Evolutionary conservation across 2,329 filamentous ascomycete genomes (phyloP), one percentile per base, ranked within the genome.

Genomic region (Penicillium sclerotiorum): DNA sequence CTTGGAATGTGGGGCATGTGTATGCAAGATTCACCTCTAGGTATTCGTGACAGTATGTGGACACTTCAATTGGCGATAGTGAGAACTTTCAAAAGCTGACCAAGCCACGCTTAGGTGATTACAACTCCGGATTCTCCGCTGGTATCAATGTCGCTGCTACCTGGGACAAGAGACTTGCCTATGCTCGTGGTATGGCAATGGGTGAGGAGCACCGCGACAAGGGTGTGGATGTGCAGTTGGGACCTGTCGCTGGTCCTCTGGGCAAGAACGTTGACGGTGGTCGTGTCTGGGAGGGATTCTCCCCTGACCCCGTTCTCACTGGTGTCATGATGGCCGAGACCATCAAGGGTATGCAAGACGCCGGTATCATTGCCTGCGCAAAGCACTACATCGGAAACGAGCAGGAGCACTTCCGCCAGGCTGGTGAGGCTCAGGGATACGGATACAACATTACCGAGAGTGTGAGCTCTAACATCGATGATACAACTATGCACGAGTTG

Each of bases 21-120:
- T 69, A 75, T 94, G 77, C 90, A 96, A 63, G 92, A 96, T 66
- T 86, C 88, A 2, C 91, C 91, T 5, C 77, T 94, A 1, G 92
- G 91, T 53, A 77, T 96, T 49, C 87, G 91, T 45, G 81, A 86
- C 50, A 76, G 79, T 81, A 70, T 43, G 76, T 51, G 27, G 1
- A 27, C 13, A n/a, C n/a, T 8, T 20, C 12, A 28, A 6, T 12
- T 9, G 17, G 4, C 13, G 23, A 11, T 15, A 12, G 37, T 32
- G 5, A 37, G 22, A 37, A 43, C 32, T 22, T 13, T n/a, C 17
- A 3, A 18, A 6, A 15, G 23, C 42, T 37, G n/a, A 52, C 38
- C 23, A 28, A 23, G 22, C 27, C 1, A 15, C 8, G 5, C 23
- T 39, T 48, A 80, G 81, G 82, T 57, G 90, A 95, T 70, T 93